Percentiles rank a stretch among this genome's conserved stretches.
phyloP scores from a whole-genome alignment of 176 grass and related monocot species.

The Aegilops longissima region DNA sequence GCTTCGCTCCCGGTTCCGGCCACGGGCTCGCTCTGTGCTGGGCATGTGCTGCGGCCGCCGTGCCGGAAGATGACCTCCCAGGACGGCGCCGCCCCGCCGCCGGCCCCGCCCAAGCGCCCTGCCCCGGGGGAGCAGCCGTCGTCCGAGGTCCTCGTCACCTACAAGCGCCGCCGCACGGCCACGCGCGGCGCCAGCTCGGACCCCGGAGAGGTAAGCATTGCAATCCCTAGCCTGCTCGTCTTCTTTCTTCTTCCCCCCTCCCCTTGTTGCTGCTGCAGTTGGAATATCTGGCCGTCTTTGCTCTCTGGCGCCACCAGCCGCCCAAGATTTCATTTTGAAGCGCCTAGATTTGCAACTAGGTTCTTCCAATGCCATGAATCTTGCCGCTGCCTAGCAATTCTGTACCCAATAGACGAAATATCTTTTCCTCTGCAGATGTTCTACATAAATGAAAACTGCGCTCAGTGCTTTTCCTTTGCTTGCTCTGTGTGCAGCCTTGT shows the following conservation, averaged over 20 bases:
- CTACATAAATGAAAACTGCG: neutral
- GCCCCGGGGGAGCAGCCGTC: neutral
- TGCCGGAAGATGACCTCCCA: slow-evolving; percentile 25
- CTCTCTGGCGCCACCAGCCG: neutral
- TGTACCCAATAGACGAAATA: neutral
- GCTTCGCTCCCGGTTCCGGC: neutral
- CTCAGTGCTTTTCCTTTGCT: neutral
- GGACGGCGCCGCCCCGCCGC: slow-evolving; percentile 14
- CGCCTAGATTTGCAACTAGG: slow-evolving; percentile 19
- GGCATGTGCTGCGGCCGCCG: neutral
- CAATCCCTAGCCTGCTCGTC: neutral
- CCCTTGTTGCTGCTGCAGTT: neutral
- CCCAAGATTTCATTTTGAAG: neutral
- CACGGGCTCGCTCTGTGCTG: slow-evolving; percentile 5
- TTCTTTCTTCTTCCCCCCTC: neutral
- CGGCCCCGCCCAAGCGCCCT: slow-evolving; percentile 28
- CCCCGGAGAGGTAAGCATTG: slow-evolving; percentile 11
- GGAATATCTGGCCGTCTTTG: neutral
- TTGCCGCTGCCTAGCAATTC: neutral
- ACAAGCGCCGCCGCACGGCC: slow-evolving; percentile 47
- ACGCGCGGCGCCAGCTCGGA: neutral
- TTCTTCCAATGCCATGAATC: neutral
- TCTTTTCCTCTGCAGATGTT: neutral
- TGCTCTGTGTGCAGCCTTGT: neutral
- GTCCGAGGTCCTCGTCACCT: slow-evolving; percentile 33